Evolutionary conservation across 2,329 filamentous ascomycete genomes (phyloP).

Genomic region (Nigrospora osmanthi): DNA sequence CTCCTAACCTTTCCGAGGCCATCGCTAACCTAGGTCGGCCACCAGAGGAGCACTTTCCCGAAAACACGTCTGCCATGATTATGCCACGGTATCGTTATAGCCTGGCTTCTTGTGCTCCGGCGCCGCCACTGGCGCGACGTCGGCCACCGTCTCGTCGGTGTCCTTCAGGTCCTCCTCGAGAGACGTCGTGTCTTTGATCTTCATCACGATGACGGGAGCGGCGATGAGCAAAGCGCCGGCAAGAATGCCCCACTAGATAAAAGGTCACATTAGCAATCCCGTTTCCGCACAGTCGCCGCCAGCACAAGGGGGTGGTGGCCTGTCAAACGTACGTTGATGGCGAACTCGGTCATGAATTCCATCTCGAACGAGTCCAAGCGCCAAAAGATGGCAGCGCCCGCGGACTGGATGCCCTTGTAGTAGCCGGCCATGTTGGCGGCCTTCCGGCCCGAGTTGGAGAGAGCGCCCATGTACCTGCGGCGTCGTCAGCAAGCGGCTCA

Average conservation of each 20-base stretch:
- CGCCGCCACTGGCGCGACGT: constrained; percentile 41
- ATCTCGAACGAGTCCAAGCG: constrained; percentile 56
- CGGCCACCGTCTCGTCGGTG: constrained; percentile 72
- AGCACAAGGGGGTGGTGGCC: background rate
- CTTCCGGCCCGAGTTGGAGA: constrained; percentile 88
- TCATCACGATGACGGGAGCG: constrained; percentile 68
- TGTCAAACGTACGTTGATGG: constrained; percentile 31
- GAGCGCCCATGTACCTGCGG: constrained; percentile 75
- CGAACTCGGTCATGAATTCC: constrained; percentile 67
- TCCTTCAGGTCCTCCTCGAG: constrained; percentile 78
- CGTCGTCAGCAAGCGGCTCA: constrained; percentile 31
- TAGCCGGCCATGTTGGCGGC: constrained; percentile 87
- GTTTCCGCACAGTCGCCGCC: background rate
- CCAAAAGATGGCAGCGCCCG: constrained; percentile 71
- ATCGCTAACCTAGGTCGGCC: too few relatives aligned
- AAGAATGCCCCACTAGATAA: constrained; percentile 64
- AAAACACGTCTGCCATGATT: too few relatives aligned
- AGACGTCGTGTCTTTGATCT: constrained; percentile 73
- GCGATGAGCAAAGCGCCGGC: constrained; percentile 68
- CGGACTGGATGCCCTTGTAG: constrained; percentile 85
- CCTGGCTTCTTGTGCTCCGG: constrained; percentile 15
- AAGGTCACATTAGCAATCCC: background rate
- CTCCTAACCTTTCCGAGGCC: too few relatives aligned
- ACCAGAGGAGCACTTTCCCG: too few relatives aligned
- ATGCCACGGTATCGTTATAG: too few relatives aligned